phyloP scores from a whole-genome alignment of 805 yeast genomes.

The Wickerhamiella kazuoi region DNA sequence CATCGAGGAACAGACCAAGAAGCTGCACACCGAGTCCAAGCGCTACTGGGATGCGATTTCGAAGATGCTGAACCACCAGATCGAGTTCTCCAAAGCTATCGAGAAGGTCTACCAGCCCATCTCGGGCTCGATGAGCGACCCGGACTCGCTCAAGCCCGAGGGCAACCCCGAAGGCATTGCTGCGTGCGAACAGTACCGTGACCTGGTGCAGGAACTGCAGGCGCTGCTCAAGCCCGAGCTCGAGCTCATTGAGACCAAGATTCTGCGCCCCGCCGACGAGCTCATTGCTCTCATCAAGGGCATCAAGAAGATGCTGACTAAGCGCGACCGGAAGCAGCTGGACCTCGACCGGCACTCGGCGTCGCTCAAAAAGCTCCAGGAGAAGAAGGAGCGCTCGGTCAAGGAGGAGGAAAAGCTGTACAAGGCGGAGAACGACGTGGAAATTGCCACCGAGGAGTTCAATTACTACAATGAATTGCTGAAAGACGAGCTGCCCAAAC shows the following conservation, averaged over 20 bases:
- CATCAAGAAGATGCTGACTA: conserved; percentile 84
- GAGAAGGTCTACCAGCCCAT: conserved; percentile 95
- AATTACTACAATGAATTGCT: conserved; percentile 92
- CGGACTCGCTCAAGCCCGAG: conserved; percentile 68
- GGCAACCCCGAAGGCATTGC: conserved; percentile 94
- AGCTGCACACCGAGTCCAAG: conserved; percentile 74
- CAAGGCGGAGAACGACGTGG: conserved; percentile 74
- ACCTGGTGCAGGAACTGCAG: conserved; percentile 71
- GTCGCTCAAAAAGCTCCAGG: conserved; percentile 52
- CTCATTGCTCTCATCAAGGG: conserved; percentile 61
- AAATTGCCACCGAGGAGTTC: conserved; percentile 84
- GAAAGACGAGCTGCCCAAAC: conserved; percentile 71
- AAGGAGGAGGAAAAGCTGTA: conserved; percentile 87
- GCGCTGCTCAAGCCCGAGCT: conserved; percentile 78
- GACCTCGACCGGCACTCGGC: conserved; percentile 78
- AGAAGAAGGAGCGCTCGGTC: conserved; percentile 62
- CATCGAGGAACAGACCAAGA: conserved; percentile 74
- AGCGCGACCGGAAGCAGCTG: conserved; percentile 87
- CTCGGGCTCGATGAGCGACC: conserved; percentile 80
- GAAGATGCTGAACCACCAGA: conserved; percentile 84
- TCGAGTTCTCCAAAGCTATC: conserved; percentile 87
- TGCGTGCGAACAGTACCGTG: conserved; percentile 84
- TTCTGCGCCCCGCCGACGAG: conserved; percentile 84
- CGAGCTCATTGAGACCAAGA: conserved; percentile 75
- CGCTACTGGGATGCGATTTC: conserved; percentile 82